Evolutionary conservation across 2,329 filamentous ascomycete genomes (phyloP), one percentile per base, ranked within the genome.

Genomic region (Monilinia vaccinii-corymbosi): DNA sequence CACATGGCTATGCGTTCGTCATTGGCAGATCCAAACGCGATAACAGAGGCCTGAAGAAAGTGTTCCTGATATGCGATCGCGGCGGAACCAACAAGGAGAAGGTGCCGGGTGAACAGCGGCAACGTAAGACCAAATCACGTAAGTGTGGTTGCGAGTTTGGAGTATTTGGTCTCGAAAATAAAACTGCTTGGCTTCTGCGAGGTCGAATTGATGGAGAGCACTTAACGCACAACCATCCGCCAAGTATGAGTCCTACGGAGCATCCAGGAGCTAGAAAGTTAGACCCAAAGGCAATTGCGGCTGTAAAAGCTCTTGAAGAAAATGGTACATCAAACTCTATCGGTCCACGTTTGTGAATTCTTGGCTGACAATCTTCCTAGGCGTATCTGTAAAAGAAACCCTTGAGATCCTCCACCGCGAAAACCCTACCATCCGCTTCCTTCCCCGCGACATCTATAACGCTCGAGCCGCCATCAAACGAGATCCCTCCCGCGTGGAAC

Each of bases 131-230:
- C 1, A 85, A 84, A 10, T 86, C 83, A n/a, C 78, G 84, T 49
- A 87, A 87, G 67, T 86, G 84, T 67, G 83, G 86, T 66, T 87
- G 84, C 64, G 82, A 82, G 34, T 87, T 87, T 70, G 84, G 84
- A n/a, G 86, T 87, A 71, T 87, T 86, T 64, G 84, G 84, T 59
- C 83, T 87, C 44, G 84, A 87, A 70, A 82, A 86, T 68, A 77
- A 84, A 61, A 85, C 82, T 0, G 82, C 86, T 65, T 87, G 84
- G 84, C 83, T 82, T 0, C 80, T 87, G 61, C 78, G 84, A 56
- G 86, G 86, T 67, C 80, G 84, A 5, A 84, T 84, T 2, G 80
- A 86, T 63, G 72, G 76, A 7, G 69, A 76, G 56, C 83, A 86
- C 68, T 73, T 86, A 45, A 72, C 76, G 59, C 84, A 87, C 71